Percentiles rank a stretch among this genome's conserved stretches.
phyloP scores from a whole-genome alignment of 2,329 filamentous ascomycete genomes.

The Ophioceras dolichostomum region DNA sequence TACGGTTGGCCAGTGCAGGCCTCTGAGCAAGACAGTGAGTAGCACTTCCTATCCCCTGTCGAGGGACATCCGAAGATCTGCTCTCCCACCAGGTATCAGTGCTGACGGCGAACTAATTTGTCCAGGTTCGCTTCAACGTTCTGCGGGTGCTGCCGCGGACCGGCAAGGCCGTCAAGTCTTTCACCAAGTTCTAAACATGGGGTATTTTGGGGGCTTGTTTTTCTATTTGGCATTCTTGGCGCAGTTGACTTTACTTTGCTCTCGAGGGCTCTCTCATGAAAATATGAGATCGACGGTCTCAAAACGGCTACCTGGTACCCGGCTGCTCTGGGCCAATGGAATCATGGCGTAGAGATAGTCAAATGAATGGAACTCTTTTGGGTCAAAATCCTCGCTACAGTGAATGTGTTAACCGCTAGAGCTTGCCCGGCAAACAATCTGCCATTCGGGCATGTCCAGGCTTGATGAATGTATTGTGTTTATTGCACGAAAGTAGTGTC shows the following conservation, averaged over 20 bases:
- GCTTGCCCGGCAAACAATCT: too few species aligned
- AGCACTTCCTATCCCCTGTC: neutral
- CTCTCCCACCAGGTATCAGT: neutral
- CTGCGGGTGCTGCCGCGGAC: constrained; percentile 96
- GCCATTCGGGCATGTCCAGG: too few species aligned
- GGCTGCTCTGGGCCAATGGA: too few species aligned
- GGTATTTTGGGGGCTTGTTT: constrained; percentile 1
- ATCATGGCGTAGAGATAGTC: too few species aligned
- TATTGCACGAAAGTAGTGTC: too few species aligned
- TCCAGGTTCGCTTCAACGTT: constrained; percentile 96
- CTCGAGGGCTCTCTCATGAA: constrained; percentile 3
- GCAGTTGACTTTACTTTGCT: too few species aligned
- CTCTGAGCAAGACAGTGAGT: constrained; percentile 84
- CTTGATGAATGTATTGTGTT: too few species aligned
- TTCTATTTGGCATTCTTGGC: constrained; percentile 3
- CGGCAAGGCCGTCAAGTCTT: constrained; percentile 94
- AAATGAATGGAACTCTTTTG: too few species aligned
- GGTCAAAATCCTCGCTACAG: too few species aligned
- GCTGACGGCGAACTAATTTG: constrained; percentile 6
- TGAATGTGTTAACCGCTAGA: too few species aligned
- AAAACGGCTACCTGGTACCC: too few species aligned
- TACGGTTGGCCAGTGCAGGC: constrained; percentile 98
- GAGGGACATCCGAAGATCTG: neutral
- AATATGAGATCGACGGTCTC: too few species aligned
- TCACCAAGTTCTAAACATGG: constrained; percentile 84